Conservation (phyloP, 345 rosid species). For the Gynandropsis gynandra region DNA sequence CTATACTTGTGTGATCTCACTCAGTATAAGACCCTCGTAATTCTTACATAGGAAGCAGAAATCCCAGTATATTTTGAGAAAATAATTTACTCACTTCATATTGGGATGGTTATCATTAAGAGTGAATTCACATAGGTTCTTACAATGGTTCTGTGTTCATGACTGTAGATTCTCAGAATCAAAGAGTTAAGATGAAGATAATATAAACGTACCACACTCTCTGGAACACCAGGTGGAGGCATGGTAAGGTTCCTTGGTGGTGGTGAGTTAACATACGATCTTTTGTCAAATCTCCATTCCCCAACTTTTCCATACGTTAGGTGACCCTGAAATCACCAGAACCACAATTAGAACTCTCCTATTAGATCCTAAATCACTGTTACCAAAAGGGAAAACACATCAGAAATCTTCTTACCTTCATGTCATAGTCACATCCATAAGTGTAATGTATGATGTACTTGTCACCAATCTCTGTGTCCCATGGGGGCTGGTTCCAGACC, state of each 20-base stretch:
- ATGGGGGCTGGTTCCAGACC: conserved; percentile 74
- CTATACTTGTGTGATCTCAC: too few species aligned
- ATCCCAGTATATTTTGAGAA: too few species aligned
- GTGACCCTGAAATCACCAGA: conserved; percentile 43
- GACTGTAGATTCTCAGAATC: background rate
- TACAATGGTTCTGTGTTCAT: background rate
- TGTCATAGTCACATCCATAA: conserved; percentile 84
- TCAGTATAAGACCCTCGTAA: too few species aligned
- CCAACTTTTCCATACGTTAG: conserved; percentile 87
- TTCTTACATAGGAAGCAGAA: too few species aligned
- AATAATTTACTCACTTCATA: too few species aligned
- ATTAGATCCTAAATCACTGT: background rate
- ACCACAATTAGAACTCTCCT: background rate
- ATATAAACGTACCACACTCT: conserved; percentile 76
- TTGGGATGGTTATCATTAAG: too few species aligned
- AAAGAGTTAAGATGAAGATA: conserved; percentile 2
- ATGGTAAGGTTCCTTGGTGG: conserved; percentile 85
- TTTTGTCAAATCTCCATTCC: conserved; percentile 95
- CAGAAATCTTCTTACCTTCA: conserved; percentile 51
- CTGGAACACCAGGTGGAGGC: conserved; percentile 91
- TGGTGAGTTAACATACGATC: conserved; percentile 49
- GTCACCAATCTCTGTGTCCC: conserved; percentile 83
- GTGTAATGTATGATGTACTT: conserved; percentile 94
- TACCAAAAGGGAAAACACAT: background rate
- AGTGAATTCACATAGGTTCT: too few species aligned